Percentiles rank a stretch among this genome's conserved stretches.
Conservation (phyloP, 805 yeast species). For the Cyberlindnera xishuangbannaensis region DNA sequence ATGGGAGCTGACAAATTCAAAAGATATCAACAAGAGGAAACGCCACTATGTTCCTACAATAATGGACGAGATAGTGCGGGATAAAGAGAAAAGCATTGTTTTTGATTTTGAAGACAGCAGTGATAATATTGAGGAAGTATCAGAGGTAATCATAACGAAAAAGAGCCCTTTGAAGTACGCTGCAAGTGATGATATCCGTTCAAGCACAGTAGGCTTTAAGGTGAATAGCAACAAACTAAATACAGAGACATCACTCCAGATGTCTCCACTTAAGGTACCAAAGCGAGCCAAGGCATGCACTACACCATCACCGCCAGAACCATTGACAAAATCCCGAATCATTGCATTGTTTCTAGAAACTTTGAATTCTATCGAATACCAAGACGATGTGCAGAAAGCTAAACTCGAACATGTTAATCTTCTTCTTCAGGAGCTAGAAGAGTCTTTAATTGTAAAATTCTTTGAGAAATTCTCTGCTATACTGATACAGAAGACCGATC, state of each 20-base stretch:
- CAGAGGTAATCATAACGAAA: constrained; percentile 21
- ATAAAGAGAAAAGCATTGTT: constrained; percentile 5
- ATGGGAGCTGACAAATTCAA: constrained; percentile 30
- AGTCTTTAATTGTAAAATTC: constrained; percentile 8
- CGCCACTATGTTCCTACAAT: constrained; percentile 29
- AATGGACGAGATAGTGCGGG: not conserved
- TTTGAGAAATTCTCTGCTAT: constrained; percentile 2
- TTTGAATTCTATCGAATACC: constrained; percentile 2
- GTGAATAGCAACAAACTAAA: too few species aligned
- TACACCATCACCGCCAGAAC: not conserved
- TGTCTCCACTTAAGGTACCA: not conserved
- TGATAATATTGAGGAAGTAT: constrained; percentile 6
- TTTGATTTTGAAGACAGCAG: constrained; percentile 23
- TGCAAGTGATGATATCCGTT: constrained; percentile 2
- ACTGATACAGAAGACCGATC: not conserved
- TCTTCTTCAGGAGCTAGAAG: constrained; percentile 15
- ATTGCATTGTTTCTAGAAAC: constrained; percentile 7
- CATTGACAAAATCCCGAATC: constrained; percentile 3
- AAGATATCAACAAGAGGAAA: constrained; percentile 1
- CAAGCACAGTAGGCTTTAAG: too few species aligned
- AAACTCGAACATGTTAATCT: constrained; percentile 15
- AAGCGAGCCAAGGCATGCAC: not conserved
- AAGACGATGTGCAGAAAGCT: constrained; percentile 12
- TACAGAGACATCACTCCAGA: constrained; percentile 1
- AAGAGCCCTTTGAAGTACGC: constrained; percentile 14